These are phyloP conservation scores for Magnusiomyces paraingens DNA, from an alignment of 1,139 yeast species.

Conservation along the genomic window DNA sequence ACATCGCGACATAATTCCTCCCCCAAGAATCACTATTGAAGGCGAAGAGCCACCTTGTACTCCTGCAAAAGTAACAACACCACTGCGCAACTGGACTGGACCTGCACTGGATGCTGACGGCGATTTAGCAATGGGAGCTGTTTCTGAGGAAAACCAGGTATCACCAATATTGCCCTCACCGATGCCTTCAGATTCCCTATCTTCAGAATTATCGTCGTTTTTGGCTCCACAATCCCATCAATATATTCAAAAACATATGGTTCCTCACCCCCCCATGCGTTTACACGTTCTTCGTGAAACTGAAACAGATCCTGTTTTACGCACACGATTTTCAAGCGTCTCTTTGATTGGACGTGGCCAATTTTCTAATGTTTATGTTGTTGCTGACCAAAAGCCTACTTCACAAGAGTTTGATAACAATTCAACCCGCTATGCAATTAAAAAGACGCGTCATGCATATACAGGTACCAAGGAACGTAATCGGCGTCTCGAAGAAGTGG, in stretches of 20 bases:
- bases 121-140: too few relatives aligned
- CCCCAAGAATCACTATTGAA: conserved; percentile 11
- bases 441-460: conserved; percentile 60
- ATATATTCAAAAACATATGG: neutral
- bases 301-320: neutral
- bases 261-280: neutral
- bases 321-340: conserved; percentile 38
- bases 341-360: conserved; percentile 76
- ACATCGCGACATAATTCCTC: neutral
- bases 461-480: conserved; percentile 47
- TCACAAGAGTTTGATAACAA: conserved; percentile 11
- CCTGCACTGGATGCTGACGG: neutral
- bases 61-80: conserved; percentile 26
- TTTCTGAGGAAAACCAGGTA: too few relatives aligned
- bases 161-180: too few relatives aligned
- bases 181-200: too few relatives aligned
- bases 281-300: neutral
- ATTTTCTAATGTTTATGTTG: conserved; percentile 81
- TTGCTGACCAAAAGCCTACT: conserved; percentile 39
- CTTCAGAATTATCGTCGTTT: too few relatives aligned
- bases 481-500: conserved; percentile 53
- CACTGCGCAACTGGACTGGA: too few relatives aligned
- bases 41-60: conserved; percentile 23
- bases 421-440: conserved; percentile 59
- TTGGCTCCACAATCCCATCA: too few relatives aligned